A percentile compares a stretch with the other conserved stretches of the same genome.
Evolutionary conservation across 208 protist genomes (phyloP).

Genomic region (Leishmania gerbilli): DNA sequence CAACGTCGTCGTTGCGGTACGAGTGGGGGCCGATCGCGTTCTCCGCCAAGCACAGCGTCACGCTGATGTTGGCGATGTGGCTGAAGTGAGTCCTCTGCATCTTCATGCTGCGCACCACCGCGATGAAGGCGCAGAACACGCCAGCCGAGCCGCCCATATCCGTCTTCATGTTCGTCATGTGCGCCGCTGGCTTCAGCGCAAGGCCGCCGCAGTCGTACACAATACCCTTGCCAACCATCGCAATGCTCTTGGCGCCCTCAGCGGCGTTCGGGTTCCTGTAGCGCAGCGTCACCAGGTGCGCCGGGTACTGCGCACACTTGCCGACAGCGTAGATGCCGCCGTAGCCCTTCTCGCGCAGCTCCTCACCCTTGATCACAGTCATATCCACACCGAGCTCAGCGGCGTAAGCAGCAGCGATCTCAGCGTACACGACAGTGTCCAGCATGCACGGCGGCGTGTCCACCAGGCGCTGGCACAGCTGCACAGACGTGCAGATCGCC

Average conservation of each 20-base stretch:
- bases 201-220: slow-evolving; percentile 92
- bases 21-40: slow-evolving; percentile 77
- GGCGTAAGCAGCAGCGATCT: slow-evolving; percentile 61
- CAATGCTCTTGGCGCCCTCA: slow-evolving; percentile 44
- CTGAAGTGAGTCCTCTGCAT: slow-evolving; percentile 35
- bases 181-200: slow-evolving; percentile 63
- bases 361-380: slow-evolving; percentile 72
- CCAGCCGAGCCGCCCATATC: slow-evolving; percentile 90
- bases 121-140: slow-evolving; percentile 80
- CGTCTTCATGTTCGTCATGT: slow-evolving; percentile 90
- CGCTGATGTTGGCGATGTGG: slow-evolving; percentile 49
- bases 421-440: slow-evolving; percentile 71
- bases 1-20: slow-evolving; percentile 86
- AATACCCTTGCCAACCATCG: slow-evolving; percentile 87
- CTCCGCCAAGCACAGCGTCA: slow-evolving; percentile 87
- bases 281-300: slow-evolving; percentile 68
- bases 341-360: slow-evolving; percentile 68
- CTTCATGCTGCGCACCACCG: slow-evolving; percentile 54
- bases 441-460: slow-evolving; percentile 80
- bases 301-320: slow-evolving; percentile 62
- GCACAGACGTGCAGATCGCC: slow-evolving; percentile 56
- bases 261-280: slow-evolving; percentile 55
- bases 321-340: slow-evolving; percentile 81
- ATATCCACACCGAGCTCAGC: slow-evolving; percentile 45
- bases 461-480: slow-evolving; percentile 85